A percentile compares a stretch with the other conserved stretches of the same genome.
Conservation (phyloP, 2,329 filamentous ascomycete genomes). For the Cladophialophora psammophila region DNA sequence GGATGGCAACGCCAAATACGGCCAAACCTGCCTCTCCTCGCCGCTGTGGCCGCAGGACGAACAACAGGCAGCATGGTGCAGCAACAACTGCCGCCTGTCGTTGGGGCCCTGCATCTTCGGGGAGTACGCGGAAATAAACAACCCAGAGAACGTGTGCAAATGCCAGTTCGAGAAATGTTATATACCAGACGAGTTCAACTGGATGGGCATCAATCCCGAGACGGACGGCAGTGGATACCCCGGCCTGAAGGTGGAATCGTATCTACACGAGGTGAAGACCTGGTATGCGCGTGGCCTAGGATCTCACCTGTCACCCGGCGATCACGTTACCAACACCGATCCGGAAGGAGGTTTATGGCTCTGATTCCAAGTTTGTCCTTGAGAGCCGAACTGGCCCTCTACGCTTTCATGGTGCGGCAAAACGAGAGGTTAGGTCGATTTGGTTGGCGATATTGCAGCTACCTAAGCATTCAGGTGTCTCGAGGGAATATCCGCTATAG, state of each 20-base stretch:
- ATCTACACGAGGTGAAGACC: background rate
- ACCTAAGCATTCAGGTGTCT: too few relatives aligned
- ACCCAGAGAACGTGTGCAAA: constrained; percentile 4
- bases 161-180: constrained; percentile 1
- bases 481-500: too few relatives aligned
- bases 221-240: background rate
- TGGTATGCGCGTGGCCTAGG: background rate
- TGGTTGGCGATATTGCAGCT: background rate
- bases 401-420: too few relatives aligned
- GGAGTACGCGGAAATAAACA: background rate
- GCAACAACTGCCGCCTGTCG: background rate
- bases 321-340: background rate
- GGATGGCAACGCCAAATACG: background rate
- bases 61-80: background rate
- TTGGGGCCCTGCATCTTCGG: background rate
- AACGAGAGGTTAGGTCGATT: background rate
- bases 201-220: background rate
- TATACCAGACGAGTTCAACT: background rate
- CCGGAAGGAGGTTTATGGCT: background rate
- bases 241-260: background rate
- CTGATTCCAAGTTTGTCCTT: background rate
- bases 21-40: background rate
- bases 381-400: background rate
- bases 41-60: background rate
- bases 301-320: background rate